Base-by-base conservation (phyloP, 1,139 yeast species). In the Pichia sp. region DNA sequence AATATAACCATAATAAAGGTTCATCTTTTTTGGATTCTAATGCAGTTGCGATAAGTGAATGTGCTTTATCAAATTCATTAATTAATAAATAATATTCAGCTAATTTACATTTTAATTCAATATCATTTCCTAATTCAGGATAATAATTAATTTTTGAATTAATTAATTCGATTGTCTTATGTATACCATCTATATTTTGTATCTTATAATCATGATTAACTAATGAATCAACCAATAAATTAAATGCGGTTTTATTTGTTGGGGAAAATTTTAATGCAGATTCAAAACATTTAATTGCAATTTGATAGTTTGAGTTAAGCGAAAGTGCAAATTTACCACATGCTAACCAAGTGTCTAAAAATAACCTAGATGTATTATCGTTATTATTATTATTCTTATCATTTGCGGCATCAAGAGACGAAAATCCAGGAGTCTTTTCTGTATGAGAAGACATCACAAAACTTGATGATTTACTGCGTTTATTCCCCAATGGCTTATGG, bases 51-150 rank as follows among this genome's bases (percentile, higher is more conserved):
- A 75, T 66, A 2, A 77, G 66, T 50, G 69, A 73, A 56, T 75
- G 79, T 0, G 83, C 79, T 52, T 75, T 78, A 44, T 76, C 79
- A 46, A 67, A 68, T 51, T 76, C 69, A 35, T 76, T 74, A 9
- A 75, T 57, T 27, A 71, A 60, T 31, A 76, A 57, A 56, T 77
- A 77, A 49, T 79, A 73, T 53, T 75, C 78, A 0, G 78, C 69
- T 44, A 78, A 63, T 56, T 76, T 81, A 46, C 68, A 70, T 67
- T 74, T 74, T 7, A 78, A 57, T 6, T 57, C 55, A 0, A 73
- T 56, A 46, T 69, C 70, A 43, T 66, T 66, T 39, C 66, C 58
- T 34, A 76, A 58, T 3, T 58, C 59, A 5, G 64, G 48, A 68
- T 70, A 59, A 50, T 66, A 50, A 49, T 70, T 72, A 42, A 76